Evolutionary conservation across 2,329 filamentous ascomycete species (phyloP), one percentile per base, ranked within the genome.

Genomic region (Aspergillus sergii): DNA sequence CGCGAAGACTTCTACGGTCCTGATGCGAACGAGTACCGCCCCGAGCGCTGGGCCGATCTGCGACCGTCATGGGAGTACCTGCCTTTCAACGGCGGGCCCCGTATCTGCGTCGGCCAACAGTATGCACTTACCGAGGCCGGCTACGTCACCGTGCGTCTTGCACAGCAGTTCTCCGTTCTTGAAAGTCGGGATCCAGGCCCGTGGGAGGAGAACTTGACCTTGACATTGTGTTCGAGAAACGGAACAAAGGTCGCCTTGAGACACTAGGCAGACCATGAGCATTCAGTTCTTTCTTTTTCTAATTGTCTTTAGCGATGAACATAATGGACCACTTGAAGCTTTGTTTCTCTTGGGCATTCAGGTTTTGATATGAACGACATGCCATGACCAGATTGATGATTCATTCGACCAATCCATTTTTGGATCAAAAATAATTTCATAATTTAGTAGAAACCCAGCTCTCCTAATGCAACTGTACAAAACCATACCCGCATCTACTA

Each of bases 1-100:
- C 86, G 89, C 12, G 71, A 72, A 21, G 81, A 84, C 54, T 72
- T 79, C 59, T 84, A 74, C 59, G 81, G 81, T 0, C 48, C 69
- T 3, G 82, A 84, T 58, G 79, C 79, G 6, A 69, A 81, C 1
- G 77, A 77, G 23, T 86, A 80, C 72, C 74, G 74, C 45, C 84
- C 84, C 0, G 83, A 84, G 71, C 76, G 83, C 46, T 85, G 81
- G 82, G 78, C 76, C 30, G 63, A 67, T 51, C 34, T 68, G 8
- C 60, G 61, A 12, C 69, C 69, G 9, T 68, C 73, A 7, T 78
- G 74, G 75, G 72, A 71, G 32, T 78, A 74, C 59, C 64, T 76
- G 39, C 75, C 75, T 4, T 77, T 78, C 62, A 75, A 75, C 53
- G 74, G 73, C 11, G 76, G 73, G 0, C 74, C 74, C 12, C 66